phyloP scores from a whole-genome alignment of 1,139 yeast genomes.

The Citeromyces siamensis region DNA sequence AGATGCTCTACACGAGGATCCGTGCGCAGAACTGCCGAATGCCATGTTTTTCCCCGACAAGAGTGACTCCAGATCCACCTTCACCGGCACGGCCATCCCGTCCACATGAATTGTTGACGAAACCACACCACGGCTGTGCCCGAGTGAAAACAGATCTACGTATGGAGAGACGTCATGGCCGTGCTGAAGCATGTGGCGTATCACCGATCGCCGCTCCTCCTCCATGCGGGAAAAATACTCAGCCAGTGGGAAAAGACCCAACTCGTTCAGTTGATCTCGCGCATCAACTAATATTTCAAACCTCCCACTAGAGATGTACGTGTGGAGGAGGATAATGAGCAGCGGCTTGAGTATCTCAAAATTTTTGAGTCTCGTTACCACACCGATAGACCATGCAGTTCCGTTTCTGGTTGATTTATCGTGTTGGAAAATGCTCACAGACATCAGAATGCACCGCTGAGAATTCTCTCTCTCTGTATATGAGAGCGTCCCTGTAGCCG shows the following conservation, averaged over 20 bases:
- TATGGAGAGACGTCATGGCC: not conserved
- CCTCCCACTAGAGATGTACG: slow-evolving; percentile 19
- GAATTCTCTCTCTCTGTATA: slow-evolving; percentile 22
- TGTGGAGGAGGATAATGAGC: slow-evolving; percentile 32
- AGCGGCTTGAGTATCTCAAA: slow-evolving; percentile 40
- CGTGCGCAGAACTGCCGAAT: slow-evolving; percentile 18
- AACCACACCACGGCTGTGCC: not conserved
- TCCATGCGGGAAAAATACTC: slow-evolving; percentile 8
- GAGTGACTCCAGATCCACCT: slow-evolving; percentile 15
- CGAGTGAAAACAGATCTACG: not conserved
- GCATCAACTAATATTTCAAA: slow-evolving; percentile 8
- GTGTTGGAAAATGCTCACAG: slow-evolving; percentile 32
- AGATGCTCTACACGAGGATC: slow-evolving; percentile 7
- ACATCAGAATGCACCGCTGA: slow-evolving; percentile 33
- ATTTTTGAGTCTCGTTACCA: slow-evolving; percentile 29
- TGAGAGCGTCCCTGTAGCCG: slow-evolving; percentile 27
- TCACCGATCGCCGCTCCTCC: not conserved
- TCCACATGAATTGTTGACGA: not conserved
- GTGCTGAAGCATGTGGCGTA: not conserved
- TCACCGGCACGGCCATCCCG: slow-evolving; percentile 15
- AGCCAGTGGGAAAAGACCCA: slow-evolving; percentile 10
- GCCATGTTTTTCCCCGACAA: slow-evolving; percentile 12
- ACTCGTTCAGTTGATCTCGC: slow-evolving; percentile 9
- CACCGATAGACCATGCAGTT: slow-evolving; percentile 34
- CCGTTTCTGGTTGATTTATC: slow-evolving; percentile 30